A percentile compares a stretch with the other conserved stretches of the same genome.
Evolutionary conservation across 768 basidiomycete species (phyloP).

Genomic region (Tulasnella sp.): DNA sequence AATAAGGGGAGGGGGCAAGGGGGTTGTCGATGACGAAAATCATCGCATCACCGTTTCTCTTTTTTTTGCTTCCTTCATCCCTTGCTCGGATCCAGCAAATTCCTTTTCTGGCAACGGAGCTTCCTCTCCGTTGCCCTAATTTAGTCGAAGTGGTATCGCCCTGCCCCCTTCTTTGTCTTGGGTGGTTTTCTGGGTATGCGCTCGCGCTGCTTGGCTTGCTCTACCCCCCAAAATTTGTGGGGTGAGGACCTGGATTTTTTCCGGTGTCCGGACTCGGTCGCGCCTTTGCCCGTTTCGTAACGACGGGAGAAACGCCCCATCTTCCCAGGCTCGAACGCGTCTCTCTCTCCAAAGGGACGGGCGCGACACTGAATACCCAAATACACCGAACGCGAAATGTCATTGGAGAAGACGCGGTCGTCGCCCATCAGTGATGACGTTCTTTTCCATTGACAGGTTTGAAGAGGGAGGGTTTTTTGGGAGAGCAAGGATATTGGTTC

Average conservation of each 20-base stretch:
- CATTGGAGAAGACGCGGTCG: neutral
- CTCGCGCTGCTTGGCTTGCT: neutral
- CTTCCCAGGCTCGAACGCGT: neutral
- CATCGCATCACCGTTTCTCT: too few relatives aligned
- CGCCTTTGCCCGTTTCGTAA: neutral
- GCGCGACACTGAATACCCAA: neutral
- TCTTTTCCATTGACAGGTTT: neutral
- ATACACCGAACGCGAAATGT: neutral
- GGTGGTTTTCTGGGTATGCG: neutral
- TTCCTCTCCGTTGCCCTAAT: neutral
- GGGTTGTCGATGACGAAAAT: neutral
- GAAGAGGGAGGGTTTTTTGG: neutral
- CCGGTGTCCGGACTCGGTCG: neutral
- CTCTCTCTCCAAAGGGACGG: neutral
- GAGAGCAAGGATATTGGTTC: too few relatives aligned
- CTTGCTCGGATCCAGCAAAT: neutral
- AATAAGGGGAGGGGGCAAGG: neutral
- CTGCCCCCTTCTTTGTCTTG: neutral
- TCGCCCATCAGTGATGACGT: neutral
- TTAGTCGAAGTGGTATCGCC: neutral
- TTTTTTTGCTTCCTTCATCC: neutral
- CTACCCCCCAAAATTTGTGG: neutral
- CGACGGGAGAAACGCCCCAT: neutral
- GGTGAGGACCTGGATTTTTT: neutral
- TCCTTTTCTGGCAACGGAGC: neutral